Base-by-base conservation (phyloP, 768 basidiomycete species). In the Tylopilus plumbeoviolaceoides region DNA sequence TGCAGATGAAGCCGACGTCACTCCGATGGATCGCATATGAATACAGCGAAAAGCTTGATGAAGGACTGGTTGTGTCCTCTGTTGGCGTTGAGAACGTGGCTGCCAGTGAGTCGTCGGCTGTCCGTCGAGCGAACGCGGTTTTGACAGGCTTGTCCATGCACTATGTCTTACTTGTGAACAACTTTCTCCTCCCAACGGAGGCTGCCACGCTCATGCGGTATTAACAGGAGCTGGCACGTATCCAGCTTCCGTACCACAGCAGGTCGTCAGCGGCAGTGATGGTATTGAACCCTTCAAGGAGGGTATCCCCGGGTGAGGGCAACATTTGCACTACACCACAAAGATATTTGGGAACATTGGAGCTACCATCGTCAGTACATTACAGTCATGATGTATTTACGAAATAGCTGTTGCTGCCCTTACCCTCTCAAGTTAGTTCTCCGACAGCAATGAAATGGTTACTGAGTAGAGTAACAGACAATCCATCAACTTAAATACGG, bases 41-140 rank as follows among this genome's bases (percentile, higher is more conserved):
- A 23, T 43, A 51, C 23, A 9, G 53, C 58, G 25, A 62, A 55
- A 31, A 66, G 68, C 15, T 59, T 50, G 10, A 67, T 75, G 63
- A 55, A 54, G n/a, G 57, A 65, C 2, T 81, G 78, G 73, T 38
- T 65, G 38, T 85, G 84, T 57, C 82, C 84, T 0, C 57, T 84
- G n/a, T 85, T 75, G 33, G 84, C 85, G 0, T 61, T 89, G 57
- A 72, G 85, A 39, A 75, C 77, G 40, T 87, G 78, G 74, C 66
- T 88, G 1, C 55, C 85, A 60, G 87, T 85, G 53, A 62, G 78
- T 62, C 2, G 18, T 18, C 4, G 3, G 28, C 28, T 20, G 27
- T 18, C 30, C 14, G 50, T 53, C 47, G 20, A 56, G 28, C 33
- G 4, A 35, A 25, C 12, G 21, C 11, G 28, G 1, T 17, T 36